phyloP scores from a whole-genome alignment of 768 basidiomycete genomes.

The Mycena pura region DNA sequence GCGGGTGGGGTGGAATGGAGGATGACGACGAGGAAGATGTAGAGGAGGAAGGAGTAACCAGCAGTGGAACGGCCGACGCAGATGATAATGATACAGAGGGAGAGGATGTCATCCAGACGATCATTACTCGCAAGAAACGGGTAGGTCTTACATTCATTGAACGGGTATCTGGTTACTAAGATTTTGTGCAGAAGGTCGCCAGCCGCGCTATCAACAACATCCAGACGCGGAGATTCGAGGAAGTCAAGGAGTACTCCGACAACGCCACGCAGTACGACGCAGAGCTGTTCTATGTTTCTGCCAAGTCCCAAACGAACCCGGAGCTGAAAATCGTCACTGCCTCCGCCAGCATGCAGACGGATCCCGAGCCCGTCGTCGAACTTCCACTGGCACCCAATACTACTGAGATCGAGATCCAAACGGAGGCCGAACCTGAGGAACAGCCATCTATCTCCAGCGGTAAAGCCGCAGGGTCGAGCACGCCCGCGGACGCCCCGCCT shows the following conservation, averaged over 20 bases:
- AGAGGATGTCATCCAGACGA: constrained; percentile 84
- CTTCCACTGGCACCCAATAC: constrained; percentile 44
- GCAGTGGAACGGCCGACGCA: constrained; percentile 39
- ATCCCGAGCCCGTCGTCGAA: constrained; percentile 42
- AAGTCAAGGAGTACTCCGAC: constrained; percentile 79
- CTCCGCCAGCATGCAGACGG: constrained; percentile 66
- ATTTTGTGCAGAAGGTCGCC: constrained; percentile 63
- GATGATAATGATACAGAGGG: constrained; percentile 65
- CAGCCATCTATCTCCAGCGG: constrained; percentile 45
- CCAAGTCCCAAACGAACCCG: constrained; percentile 67
- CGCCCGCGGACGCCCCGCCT: constrained; percentile 66
- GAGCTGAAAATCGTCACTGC: constrained; percentile 53
- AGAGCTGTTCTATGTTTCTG: constrained; percentile 53
- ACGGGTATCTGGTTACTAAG: constrained; percentile 15
- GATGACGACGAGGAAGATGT: constrained; percentile 45
- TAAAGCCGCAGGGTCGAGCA: constrained; percentile 35
- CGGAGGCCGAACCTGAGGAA: constrained; percentile 49
- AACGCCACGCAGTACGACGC: constrained; percentile 74
- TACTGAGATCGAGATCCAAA: constrained; percentile 70
- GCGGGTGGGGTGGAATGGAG: constrained; percentile 38
- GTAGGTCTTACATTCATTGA: constrained; percentile 43
- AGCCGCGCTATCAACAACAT: constrained; percentile 62
- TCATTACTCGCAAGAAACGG: constrained; percentile 85
- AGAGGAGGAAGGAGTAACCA: constrained; percentile 42
- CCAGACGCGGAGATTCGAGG: constrained; percentile 61